Conservation (phyloP, 108 stramenopile species). For the Nitzschia sp. region DNA sequence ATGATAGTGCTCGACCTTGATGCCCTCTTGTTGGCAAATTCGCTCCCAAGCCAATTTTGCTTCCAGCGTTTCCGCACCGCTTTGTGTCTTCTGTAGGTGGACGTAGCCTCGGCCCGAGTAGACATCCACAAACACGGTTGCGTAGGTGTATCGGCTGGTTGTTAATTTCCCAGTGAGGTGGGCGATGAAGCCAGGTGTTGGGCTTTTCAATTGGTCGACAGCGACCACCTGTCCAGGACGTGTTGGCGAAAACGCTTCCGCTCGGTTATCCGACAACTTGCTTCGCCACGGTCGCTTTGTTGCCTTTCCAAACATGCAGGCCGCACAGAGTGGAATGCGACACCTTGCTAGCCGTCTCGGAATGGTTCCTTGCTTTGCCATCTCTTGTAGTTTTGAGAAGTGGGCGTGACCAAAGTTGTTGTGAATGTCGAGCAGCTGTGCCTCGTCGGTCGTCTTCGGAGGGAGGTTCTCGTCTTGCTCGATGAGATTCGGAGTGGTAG, state of each 20-base stretch:
- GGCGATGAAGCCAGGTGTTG: slow-evolving; percentile 46
- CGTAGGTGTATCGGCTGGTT: slow-evolving; percentile 32
- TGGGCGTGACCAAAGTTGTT: slow-evolving; percentile 28
- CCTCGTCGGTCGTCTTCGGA: background rate
- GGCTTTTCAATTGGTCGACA: slow-evolving; percentile 46
- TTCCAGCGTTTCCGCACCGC: slow-evolving; percentile 37
- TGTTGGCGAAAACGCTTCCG: too few relatives aligned
- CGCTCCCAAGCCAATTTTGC: slow-evolving; percentile 49
- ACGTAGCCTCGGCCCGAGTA: slow-evolving; percentile 33
- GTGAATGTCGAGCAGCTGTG: slow-evolving; percentile 35
- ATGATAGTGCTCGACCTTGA: slow-evolving; percentile 32
- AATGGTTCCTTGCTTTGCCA: slow-evolving; percentile 40
- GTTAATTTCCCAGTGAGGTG: slow-evolving; percentile 45
- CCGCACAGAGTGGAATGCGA: slow-evolving; percentile 28
- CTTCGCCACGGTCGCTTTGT: slow-evolving; percentile 9
- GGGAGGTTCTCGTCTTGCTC: slow-evolving; percentile 2
- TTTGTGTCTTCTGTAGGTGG: slow-evolving; percentile 33
- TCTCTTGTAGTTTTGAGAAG: slow-evolving; percentile 17
- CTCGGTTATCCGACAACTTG: too few relatives aligned
- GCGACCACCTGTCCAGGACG: slow-evolving; percentile 33
- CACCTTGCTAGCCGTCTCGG: slow-evolving; percentile 35
- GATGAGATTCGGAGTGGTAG: too few relatives aligned
- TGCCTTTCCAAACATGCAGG: slow-evolving; percentile 23
- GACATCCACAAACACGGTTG: slow-evolving; percentile 42
- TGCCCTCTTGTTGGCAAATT: slow-evolving; percentile 8